Evolutionary conservation across 192 early-diverging fungal species (phyloP).

Genomic region (Mortierella antarctica): DNA sequence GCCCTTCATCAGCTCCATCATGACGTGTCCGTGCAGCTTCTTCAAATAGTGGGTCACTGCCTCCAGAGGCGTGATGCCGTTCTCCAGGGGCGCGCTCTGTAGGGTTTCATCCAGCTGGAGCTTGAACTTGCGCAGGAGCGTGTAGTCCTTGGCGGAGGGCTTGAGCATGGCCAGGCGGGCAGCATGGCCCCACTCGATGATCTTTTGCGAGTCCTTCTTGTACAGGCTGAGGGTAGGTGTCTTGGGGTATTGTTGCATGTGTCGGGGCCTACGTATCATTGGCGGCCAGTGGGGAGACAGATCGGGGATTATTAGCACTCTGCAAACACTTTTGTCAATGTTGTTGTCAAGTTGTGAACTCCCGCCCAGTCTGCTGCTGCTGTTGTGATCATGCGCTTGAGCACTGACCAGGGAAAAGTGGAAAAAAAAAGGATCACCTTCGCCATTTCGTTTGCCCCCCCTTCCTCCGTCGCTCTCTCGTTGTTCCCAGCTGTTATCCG

Average conservation of each 20-base stretch:
- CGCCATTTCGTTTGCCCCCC: neutral
- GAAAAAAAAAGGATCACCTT: neutral
- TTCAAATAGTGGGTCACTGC: slow-evolving; percentile 56
- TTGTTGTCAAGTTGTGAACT: neutral
- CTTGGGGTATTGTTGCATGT: slow-evolving; percentile 57
- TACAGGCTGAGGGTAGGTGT: slow-evolving; percentile 54
- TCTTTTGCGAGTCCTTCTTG: slow-evolving; percentile 48
- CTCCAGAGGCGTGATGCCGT: slow-evolving; percentile 37
- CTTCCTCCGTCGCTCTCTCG: neutral
- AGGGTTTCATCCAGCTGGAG: slow-evolving; percentile 52
- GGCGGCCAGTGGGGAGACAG: neutral
- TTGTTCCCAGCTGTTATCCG: neutral
- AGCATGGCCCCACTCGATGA: slow-evolving; percentile 60
- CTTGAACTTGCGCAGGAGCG: slow-evolving; percentile 52
- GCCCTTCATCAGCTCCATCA: slow-evolving; percentile 55
- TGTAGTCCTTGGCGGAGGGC: slow-evolving; percentile 51
- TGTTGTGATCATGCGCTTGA: no score
- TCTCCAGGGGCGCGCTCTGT: slow-evolving; percentile 36
- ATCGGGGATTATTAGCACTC: neutral
- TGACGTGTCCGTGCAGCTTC: slow-evolving; percentile 50
- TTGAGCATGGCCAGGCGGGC: slow-evolving; percentile 45
- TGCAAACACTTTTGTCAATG: neutral
- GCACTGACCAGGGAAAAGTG: no score
- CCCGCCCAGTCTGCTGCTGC: no score
- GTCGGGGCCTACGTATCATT: slow-evolving; percentile 46